Percentiles rank a stretch among this genome's conserved stretches.
Evolutionary conservation across 495 filamentous ascomycete genomes (phyloP).

Genomic region (Pyronema omphalodes): DNA sequence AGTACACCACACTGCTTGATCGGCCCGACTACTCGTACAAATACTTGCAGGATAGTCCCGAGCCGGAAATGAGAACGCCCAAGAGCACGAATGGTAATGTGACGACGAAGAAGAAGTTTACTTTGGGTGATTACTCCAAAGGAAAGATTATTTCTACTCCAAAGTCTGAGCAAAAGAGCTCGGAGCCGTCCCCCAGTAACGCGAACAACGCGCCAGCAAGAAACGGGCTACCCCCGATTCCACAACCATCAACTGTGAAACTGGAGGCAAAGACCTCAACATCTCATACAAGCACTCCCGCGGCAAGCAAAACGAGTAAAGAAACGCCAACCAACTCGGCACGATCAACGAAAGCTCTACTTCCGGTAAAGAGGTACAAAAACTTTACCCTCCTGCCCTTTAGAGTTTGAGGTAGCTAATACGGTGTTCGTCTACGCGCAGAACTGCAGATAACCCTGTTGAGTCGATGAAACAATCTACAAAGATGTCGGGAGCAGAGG

Average conservation of each 20-base stretch:
- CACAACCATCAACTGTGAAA: not conserved
- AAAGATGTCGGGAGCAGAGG: not conserved
- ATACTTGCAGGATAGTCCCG: conserved; percentile 22
- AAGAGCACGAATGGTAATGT: conserved; percentile 15
- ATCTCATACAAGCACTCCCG: not conserved
- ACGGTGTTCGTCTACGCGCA: not conserved
- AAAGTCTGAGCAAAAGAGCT: conserved; percentile 1
- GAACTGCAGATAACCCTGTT: not conserved
- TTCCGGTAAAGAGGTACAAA: conserved; percentile 1
- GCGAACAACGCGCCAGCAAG: conserved; percentile 1
- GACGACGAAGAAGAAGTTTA: conserved; percentile 21
- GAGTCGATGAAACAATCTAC: not conserved
- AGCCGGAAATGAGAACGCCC: conserved; percentile 7
- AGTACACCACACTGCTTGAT: conserved; percentile 19
- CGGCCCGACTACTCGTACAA: conserved; percentile 21
- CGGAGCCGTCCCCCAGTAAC: conserved; percentile 3
- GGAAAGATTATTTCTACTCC: conserved; percentile 4
- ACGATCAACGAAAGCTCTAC: not conserved
- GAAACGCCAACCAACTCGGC: not conserved
- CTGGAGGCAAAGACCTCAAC: not conserved
- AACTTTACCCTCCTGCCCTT: not conserved
- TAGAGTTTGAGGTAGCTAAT: conserved; percentile 1
- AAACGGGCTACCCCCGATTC: not conserved
- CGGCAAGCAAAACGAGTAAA: not conserved
- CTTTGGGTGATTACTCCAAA: conserved; percentile 15